phyloP scores from a whole-genome alignment of 192 early-diverging fungal species.

The Coemansia sp. region DNA sequence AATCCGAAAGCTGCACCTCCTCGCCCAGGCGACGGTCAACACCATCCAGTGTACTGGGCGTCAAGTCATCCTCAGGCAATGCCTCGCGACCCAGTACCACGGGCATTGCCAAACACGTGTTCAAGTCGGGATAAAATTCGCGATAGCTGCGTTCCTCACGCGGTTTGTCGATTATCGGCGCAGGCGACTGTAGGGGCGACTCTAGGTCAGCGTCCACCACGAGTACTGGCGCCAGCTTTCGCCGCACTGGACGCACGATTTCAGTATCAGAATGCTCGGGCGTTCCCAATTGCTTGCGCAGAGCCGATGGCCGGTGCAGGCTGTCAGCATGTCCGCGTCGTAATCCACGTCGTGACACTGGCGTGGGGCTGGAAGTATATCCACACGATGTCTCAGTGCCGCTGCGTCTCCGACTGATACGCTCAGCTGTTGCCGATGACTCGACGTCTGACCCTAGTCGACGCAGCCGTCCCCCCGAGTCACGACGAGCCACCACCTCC shows the following conservation, averaged over 20 bases:
- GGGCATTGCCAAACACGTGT: conserved; percentile 47
- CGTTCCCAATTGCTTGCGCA: conserved; percentile 14
- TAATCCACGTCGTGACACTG: conserved; percentile 17
- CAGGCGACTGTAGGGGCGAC: conserved; percentile 13
- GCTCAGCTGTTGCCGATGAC: background rate
- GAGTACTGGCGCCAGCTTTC: background rate
- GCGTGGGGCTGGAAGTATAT: conserved; percentile 42
- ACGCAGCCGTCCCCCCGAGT: background rate
- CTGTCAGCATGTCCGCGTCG: conserved; percentile 30
- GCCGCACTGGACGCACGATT: background rate
- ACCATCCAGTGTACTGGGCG: background rate
- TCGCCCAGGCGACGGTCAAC: background rate
- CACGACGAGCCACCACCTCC: background rate
- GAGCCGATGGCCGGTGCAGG: conserved; percentile 17
- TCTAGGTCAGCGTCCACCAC: background rate
- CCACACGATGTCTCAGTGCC: conserved; percentile 7
- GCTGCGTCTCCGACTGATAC: background rate
- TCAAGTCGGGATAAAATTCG: conserved; percentile 82
- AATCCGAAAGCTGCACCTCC: background rate
- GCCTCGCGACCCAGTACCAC: conserved; percentile 11
- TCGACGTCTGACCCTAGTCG: background rate
- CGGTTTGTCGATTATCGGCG: conserved; percentile 61
- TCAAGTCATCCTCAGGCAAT: background rate
- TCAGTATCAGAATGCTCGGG: background rate
- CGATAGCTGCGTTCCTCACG: conserved; percentile 83